Percentiles rank a stretch among this genome's conserved stretches.
Evolutionary conservation across 164 flowering plant genomes (phyloP).

Genomic region (grape (Vitis vinifera)): ASM3070453v1 NC_081818.1:29421501-29422000

Average conservation of each 20-base stretch:
- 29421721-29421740: conserved; percentile 66
- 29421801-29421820: conserved; percentile 55
- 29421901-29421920: background rate
- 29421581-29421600: conserved; percentile 75
- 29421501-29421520: conserved; percentile 68
- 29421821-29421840: background rate
- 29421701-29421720: conserved; percentile 84
- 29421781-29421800: conserved; percentile 61
- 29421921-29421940: too few relatives aligned
- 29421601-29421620: conserved; percentile 61
- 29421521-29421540: conserved; percentile 66
- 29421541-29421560: conserved; percentile 68
- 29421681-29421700: conserved; percentile 81
- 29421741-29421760: conserved; percentile 68
- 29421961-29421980: too few relatives aligned
- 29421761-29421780: conserved; percentile 71
- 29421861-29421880: conserved; percentile 28
- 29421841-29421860: conserved; percentile 21
- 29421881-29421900: too few relatives aligned
- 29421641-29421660: conserved; percentile 68
- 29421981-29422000: too few relatives aligned
- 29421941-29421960: too few relatives aligned
- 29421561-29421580: conserved; percentile 67
- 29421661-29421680: conserved; percentile 72
- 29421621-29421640: conserved; percentile 64